These are phyloP conservation scores for Phyllosticta citribraziliensis DNA, from an alignment of 2,329 filamentous ascomycete genomes.

Conservation along the genomic window DNA sequence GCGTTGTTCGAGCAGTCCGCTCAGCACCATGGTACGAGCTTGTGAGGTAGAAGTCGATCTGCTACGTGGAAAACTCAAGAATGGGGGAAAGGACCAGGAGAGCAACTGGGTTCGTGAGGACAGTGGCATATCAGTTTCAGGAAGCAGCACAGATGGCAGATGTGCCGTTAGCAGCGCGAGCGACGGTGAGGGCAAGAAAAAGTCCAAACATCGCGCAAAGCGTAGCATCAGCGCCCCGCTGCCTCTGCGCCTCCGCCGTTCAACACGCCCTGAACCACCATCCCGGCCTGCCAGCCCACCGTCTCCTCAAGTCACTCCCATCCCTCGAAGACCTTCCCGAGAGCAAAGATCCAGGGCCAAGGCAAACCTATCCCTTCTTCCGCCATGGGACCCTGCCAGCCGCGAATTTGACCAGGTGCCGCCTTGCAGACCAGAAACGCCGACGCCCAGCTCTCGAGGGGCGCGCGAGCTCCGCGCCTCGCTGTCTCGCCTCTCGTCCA, in stretches of 20 bases:
- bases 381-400: not conserved
- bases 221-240: not conserved
- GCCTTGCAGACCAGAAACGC: not conserved
- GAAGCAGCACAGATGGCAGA: not conserved
- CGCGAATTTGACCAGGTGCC: not conserved
- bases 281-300: not conserved
- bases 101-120: not conserved
- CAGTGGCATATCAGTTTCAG: not conserved
- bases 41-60: conserved; percentile 2
- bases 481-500: not conserved
- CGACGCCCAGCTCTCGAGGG: not conserved
- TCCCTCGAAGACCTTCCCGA: not conserved
- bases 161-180: not conserved
- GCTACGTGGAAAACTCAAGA: not conserved
- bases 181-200: not conserved
- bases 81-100: not conserved
- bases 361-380: not conserved
- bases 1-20: not conserved
- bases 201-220: not conserved
- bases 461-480: not conserved
- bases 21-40: conserved; percentile 5
- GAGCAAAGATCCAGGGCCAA: not conserved
- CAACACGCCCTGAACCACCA: not conserved
- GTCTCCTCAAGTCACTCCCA: not conserved
- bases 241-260: not conserved